Conservation (phyloP, 2,329 filamentous ascomycete species). For the Diaporthe amygdali region DNA sequence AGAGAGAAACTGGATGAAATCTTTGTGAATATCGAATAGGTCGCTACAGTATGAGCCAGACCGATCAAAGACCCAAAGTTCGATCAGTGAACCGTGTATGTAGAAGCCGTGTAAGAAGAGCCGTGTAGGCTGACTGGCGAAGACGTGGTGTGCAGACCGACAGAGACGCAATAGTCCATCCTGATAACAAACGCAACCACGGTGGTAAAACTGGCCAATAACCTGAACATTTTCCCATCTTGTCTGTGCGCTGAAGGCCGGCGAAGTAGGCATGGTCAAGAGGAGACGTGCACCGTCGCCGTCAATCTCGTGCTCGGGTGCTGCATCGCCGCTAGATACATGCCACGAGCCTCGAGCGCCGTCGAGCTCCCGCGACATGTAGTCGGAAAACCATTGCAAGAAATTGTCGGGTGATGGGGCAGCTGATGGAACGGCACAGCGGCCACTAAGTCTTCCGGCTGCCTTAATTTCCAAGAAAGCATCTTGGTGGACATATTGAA, state of each 20-base stretch:
- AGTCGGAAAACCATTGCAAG: not conserved
- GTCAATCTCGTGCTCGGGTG: not conserved
- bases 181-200: not conserved
- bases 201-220: not conserved
- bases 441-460: not conserved
- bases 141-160: slow-evolving; percentile 28
- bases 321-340: not conserved
- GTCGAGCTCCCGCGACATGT: not conserved
- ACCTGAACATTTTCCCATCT: not conserved
- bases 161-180: not conserved
- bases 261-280: not conserved
- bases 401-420: not conserved
- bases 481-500: not conserved
- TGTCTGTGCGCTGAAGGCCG: not conserved
- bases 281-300: not conserved
- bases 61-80: slow-evolving; percentile 44
- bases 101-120: slow-evolving; percentile 43
- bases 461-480: not conserved
- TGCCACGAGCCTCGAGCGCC: not conserved
- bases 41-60: slow-evolving; percentile 40
- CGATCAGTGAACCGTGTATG: slow-evolving; percentile 36
- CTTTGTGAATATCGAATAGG: slow-evolving; percentile 33
- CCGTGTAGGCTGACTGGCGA: slow-evolving; percentile 37
- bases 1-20: not conserved
- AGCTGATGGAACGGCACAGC: not conserved